Percentiles rank a stretch among this genome's conserved stretches.
Evolutionary conservation across 2,329 filamentous ascomycete species (phyloP).

Genomic region (Aspergillus niger): DNA sequence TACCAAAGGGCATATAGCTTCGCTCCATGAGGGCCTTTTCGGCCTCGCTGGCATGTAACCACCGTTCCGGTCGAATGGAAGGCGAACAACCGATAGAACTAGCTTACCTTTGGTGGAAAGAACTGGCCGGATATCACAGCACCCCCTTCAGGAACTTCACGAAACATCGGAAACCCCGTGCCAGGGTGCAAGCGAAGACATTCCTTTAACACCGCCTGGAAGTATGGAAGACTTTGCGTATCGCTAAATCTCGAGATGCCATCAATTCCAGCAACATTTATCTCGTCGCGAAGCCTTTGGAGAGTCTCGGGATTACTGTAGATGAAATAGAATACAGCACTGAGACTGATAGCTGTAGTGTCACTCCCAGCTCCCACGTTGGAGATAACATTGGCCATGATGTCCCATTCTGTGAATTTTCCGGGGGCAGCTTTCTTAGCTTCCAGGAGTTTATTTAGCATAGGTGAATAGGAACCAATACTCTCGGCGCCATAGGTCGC

Average conservation of each 20-base stretch:
- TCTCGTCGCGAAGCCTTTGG: constrained; percentile 32
- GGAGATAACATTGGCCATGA: constrained; percentile 19
- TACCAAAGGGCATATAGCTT: constrained; percentile 32
- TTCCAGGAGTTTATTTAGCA: too few species aligned
- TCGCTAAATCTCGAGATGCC: constrained; percentile 41
- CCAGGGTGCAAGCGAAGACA: constrained; percentile 55
- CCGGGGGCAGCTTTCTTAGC: too few species aligned
- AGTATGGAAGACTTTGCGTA: constrained; percentile 50
- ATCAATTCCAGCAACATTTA: constrained; percentile 24
- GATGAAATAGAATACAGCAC: constrained; percentile 49
- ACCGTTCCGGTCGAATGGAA: constrained; percentile 45
- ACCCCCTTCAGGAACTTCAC: constrained; percentile 51
- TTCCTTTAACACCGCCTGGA: constrained; percentile 58
- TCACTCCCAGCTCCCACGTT: constrained; percentile 42
- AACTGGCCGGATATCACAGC: constrained; percentile 44
- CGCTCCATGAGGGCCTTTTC: not conserved
- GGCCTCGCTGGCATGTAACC: constrained; percentile 45
- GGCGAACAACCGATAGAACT: too few species aligned
- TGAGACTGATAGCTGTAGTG: constrained; percentile 54
- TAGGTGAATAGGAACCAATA: too few species aligned
- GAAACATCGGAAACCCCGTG: constrained; percentile 52
- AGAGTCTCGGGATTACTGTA: constrained; percentile 37
- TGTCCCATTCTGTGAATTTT: too few species aligned
- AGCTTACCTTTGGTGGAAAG: constrained; percentile 33
- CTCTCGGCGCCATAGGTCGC: too few species aligned